These are phyloP conservation scores for Aspergillus indologenus DNA, from an alignment of 495 filamentous ascomycete species.

Conservation along the genomic window DNA sequence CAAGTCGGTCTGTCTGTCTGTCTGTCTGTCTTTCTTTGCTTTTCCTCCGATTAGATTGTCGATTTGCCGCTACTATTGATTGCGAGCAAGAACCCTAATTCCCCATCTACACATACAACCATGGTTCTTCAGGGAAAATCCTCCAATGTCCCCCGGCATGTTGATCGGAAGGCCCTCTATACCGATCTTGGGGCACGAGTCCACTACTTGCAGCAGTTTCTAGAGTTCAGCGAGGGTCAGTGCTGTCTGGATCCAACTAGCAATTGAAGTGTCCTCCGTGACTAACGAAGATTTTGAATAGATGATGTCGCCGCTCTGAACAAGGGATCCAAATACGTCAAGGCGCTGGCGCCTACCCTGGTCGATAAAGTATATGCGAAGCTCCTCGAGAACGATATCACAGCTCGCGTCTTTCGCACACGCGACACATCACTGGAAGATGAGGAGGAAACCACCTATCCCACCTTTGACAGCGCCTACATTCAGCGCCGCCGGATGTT, in stretches of 20 bases:
- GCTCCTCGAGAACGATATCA: slow-evolving; percentile 1
- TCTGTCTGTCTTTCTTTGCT: background rate
- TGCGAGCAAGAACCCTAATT: too few species aligned
- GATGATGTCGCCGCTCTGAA: slow-evolving; percentile 2
- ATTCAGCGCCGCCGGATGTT: slow-evolving; percentile 3
- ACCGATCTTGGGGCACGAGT: slow-evolving; percentile 2
- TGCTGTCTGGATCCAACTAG: too few species aligned
- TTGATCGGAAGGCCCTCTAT: background rate
- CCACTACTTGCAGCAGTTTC: background rate
- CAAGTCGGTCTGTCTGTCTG: background rate
- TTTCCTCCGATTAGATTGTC: background rate
- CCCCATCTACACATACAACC: background rate
- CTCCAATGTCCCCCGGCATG: background rate
- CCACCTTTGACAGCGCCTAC: background rate
- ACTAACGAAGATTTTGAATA: background rate
- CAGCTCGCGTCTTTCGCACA: background rate
- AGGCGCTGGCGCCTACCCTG: background rate
- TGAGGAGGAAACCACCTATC: background rate
- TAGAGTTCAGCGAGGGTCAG: background rate
- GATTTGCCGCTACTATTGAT: background rate
- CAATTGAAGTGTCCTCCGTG: too few species aligned
- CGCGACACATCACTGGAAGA: background rate
- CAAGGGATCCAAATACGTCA: background rate
- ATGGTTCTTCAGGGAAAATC: background rate
- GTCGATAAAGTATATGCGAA: background rate